Conservation (phyloP, 2,329 filamentous ascomycete genomes). For the Hymenoscyphus infarciens region DNA sequence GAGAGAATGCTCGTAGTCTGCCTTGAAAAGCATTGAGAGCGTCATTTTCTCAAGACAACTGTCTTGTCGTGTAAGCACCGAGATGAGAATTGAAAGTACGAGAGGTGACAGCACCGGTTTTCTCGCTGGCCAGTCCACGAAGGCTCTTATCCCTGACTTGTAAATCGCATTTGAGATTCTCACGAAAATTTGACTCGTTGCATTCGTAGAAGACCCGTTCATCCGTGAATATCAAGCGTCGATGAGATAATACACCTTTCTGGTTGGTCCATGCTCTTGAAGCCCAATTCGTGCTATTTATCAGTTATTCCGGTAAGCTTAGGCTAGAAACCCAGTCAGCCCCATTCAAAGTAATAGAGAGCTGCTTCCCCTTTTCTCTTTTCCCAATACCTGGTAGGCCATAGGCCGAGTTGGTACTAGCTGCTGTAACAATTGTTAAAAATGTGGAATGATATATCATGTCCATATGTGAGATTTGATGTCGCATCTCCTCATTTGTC, state of each 20-base stretch:
- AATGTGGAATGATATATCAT: conserved; percentile 25
- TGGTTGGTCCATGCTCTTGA: conserved; percentile 37
- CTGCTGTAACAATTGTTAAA: conserved; percentile 26
- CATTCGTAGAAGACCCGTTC: conserved; percentile 31
- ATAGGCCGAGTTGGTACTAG: conserved; percentile 17
- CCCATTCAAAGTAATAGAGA: conserved; percentile 1
- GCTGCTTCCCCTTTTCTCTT: neutral
- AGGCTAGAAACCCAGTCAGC: conserved; percentile 3
- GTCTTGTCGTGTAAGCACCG: too few species aligned
- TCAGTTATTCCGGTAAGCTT: neutral
- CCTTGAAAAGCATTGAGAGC: too few species aligned
- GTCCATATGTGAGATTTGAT: conserved; percentile 24
- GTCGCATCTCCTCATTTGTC: conserved; percentile 11
- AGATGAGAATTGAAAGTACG: too few species aligned
- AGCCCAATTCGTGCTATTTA: conserved; percentile 14
- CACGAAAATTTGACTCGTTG: neutral
- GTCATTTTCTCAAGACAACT: too few species aligned
- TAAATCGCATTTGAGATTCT: too few species aligned
- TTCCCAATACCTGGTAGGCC: conserved; percentile 27
- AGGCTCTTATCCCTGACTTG: too few species aligned
- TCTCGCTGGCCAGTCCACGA: too few species aligned
- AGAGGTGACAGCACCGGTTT: too few species aligned
- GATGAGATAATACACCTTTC: conserved; percentile 32
- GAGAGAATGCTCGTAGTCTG: too few species aligned
- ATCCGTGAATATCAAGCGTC: conserved; percentile 34